Evolutionary conservation across 768 basidiomycete species (phyloP), one percentile per base, ranked within the genome.

Genomic region (Mycena floridula): DNA sequence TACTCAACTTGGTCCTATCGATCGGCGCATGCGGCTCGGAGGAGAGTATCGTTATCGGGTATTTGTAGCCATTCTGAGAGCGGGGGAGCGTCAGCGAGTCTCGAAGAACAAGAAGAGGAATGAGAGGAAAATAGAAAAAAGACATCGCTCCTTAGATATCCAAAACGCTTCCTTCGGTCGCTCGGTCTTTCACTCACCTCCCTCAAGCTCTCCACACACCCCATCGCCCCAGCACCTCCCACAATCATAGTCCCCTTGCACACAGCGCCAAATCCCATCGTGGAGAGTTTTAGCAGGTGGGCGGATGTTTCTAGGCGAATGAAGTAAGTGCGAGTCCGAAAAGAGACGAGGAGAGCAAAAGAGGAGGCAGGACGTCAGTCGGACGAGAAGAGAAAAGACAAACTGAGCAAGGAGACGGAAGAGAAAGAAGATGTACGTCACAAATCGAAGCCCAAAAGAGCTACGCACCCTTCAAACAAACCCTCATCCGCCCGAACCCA

Each of bases 1-100:
- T 95, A 64, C 89, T 90, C 44, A 95, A 70, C 65, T 88, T 94
- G 35, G 93, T 93, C 48, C 89, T 75, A 64, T 96, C 93, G 48
- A 94, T 86, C 2, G 93, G 92, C 8, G 82, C 70, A 60, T 92
- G 69, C 1, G 69, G 63, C 64, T 96, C 93, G 55, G 82, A 81
- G n/a, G 84, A 78, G 21, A 94, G 61, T 42, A 95, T 65, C 3
- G 81, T 87, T 57, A 96, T 87, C 4, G 80, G 72, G 16, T 77
- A 82, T 25, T 71, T 67, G 66, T 80, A 96, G 4, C 84, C 87
- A 56, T 89, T 74, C 86, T 93, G 53, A 7, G n/a, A n/a, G n/a
- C n/a, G n/a, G n/a, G n/a, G n/a, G n/a, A n/a, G n/a, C n/a, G n/a
- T n/a, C n/a, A n/a, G n/a, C n/a, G n/a, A n/a, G n/a, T n/a, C n/a